These are phyloP conservation scores for Tolypocladium album DNA, from an alignment of 2,329 filamentous ascomycete genomes.

Conservation along the genomic window DNA sequence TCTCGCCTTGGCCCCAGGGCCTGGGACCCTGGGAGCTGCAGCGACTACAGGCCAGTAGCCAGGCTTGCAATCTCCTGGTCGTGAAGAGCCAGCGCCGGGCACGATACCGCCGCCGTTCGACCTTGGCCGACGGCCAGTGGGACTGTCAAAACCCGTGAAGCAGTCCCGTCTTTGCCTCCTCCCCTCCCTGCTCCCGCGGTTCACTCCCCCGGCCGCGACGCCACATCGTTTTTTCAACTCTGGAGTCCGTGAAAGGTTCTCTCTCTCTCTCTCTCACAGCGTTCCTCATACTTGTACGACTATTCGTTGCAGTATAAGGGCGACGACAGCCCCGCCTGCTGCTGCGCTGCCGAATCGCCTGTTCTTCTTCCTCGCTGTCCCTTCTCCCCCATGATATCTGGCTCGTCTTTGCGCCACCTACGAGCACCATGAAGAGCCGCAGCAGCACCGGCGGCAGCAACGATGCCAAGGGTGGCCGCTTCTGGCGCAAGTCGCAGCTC, in stretches of 20 bases:
- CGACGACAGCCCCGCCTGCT: not conserved
- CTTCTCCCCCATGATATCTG: not conserved
- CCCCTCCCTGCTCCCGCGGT: too few species aligned
- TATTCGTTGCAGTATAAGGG: too few species aligned
- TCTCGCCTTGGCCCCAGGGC: not conserved
- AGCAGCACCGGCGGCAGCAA: constrained; percentile 7
- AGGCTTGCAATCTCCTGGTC: not conserved
- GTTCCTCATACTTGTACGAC: not conserved
- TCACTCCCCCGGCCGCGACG: too few species aligned
- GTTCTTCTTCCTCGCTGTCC: not conserved
- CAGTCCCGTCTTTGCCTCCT: not conserved
- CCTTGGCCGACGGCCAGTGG: not conserved
- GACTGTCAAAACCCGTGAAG: not conserved
- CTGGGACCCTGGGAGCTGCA: not conserved
- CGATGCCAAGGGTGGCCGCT: constrained; percentile 11
- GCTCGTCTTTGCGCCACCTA: not conserved
- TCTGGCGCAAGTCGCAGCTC: constrained; percentile 19
- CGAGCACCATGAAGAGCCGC: not conserved
- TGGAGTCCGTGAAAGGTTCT: not conserved
- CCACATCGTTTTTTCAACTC: too few species aligned
- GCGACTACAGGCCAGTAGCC: not conserved
- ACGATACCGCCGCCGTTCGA: not conserved
- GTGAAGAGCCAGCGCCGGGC: not conserved
- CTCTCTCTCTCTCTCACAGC: too few species aligned
- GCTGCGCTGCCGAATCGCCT: not conserved